Conservation (phyloP, 2,329 filamentous ascomycete genomes). For the Geosmithia flava region DNA sequence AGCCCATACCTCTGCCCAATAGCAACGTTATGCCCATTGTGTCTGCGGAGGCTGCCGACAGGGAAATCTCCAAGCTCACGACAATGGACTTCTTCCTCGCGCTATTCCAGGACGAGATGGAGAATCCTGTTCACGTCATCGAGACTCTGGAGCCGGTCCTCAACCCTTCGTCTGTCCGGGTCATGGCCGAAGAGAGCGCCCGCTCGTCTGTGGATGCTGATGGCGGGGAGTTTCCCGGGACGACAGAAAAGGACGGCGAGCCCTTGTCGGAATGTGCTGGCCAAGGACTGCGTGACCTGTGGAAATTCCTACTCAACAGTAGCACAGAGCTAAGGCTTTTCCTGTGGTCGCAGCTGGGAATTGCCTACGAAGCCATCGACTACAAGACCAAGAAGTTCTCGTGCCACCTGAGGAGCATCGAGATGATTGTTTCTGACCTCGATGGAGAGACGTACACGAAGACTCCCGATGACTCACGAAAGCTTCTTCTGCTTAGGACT, state of each 20-base stretch:
- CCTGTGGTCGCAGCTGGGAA: conserved; percentile 81
- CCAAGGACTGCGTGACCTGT: conserved; percentile 60
- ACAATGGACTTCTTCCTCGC: conserved; percentile 95
- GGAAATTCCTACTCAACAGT: conserved; percentile 71
- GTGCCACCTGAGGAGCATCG: conserved; percentile 74
- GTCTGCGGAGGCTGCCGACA: conserved; percentile 70
- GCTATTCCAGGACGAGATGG: conserved; percentile 72
- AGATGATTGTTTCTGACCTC: conserved; percentile 58
- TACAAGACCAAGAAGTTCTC: conserved; percentile 83
- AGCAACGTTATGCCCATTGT: conserved; percentile 83
- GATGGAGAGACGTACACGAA: conserved; percentile 50
- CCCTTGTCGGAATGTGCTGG: conserved; percentile 39
- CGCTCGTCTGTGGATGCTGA: not conserved
- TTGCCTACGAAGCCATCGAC: conserved; percentile 75
- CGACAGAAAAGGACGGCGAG: conserved; percentile 7
- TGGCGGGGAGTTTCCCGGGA: conserved; percentile 5
- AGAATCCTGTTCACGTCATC: conserved; percentile 74
- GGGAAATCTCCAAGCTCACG: conserved; percentile 82
- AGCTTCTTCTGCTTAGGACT: conserved; percentile 59
- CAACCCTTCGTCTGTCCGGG: conserved; percentile 51
- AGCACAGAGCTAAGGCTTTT: conserved; percentile 75
- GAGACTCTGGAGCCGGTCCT: conserved; percentile 87
- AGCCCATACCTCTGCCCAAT: conserved; percentile 57
- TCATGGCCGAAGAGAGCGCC: conserved; percentile 5
- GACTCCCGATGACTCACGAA: conserved; percentile 51